phyloP scores from a whole-genome alignment of 345 rosid species.

The Hirschfeldia incana region DNA sequence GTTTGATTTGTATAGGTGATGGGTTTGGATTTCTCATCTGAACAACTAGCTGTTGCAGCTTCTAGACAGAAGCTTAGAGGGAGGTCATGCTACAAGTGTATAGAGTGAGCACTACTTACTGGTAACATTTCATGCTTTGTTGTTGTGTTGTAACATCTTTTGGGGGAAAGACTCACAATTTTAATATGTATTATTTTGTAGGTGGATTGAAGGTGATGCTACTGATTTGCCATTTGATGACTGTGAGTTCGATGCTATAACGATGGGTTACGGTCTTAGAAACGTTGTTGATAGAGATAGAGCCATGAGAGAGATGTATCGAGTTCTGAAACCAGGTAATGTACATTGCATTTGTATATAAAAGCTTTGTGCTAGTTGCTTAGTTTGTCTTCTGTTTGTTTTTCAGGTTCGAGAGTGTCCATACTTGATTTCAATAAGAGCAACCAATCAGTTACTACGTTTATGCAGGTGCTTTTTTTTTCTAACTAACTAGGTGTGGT shows the following conservation, averaged over 20 bases:
- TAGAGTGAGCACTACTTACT: conserved; percentile 73
- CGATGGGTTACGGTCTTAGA: conserved; percentile 87
- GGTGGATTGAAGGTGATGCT: conserved; percentile 91
- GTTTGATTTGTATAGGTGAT: conserved; percentile 45
- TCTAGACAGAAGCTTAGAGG: conserved; percentile 49
- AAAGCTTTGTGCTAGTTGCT: conserved; percentile 4
- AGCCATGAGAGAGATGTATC: conserved; percentile 66
- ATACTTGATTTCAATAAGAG: conserved; percentile 89
- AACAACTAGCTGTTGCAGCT: conserved; percentile 70
- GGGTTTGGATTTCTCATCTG: conserved; percentile 83
- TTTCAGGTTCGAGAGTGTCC: conserved; percentile 64
- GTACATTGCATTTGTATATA: background rate
- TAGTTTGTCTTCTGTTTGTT: background rate
- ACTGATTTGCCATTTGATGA: conserved; percentile 71
- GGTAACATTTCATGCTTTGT: conserved; percentile 42
- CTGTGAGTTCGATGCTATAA: conserved; percentile 70
- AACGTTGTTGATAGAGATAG: conserved; percentile 64
- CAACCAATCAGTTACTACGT: conserved; percentile 44
- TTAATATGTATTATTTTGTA: background rate
- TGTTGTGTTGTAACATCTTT: conserved; percentile 25
- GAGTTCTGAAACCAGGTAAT: conserved; percentile 80
- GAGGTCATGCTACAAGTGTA: conserved; percentile 66
- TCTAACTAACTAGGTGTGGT: background rate
- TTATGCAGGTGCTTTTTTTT: conserved; percentile 62
- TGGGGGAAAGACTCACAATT: background rate